Evolutionary conservation across 1,139 yeast species (phyloP).

Genomic region (Taiozyma onychis): DNA sequence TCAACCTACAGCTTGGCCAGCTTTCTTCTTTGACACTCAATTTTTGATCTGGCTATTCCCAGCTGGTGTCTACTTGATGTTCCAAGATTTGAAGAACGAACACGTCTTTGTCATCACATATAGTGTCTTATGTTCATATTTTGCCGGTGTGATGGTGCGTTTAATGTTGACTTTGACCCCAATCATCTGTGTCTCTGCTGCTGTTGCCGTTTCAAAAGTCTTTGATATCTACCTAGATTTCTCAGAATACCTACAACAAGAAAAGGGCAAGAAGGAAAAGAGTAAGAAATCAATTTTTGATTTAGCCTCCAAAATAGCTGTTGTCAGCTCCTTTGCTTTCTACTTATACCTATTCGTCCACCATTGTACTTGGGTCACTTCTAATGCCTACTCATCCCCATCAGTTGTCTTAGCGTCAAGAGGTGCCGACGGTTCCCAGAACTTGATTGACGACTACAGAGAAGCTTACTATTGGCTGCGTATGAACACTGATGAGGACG

Average conservation of each 20-base stretch:
- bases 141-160: conserved; percentile 99
- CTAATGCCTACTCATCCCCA: conserved; percentile 94
- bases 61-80: conserved; percentile 86
- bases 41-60: conserved; percentile 98
- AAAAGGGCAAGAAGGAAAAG: conserved; percentile 8
- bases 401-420: conserved; percentile 90
- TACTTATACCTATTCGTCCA: conserved; percentile 80
- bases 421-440: conserved; percentile 79
- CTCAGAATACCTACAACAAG: conserved; percentile 35
- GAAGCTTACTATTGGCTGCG: conserved; percentile 99
- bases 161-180: conserved; percentile 97
- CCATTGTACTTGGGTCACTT: conserved; percentile 98
- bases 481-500: conserved; percentile 95
- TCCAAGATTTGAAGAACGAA: conserved; percentile 87
- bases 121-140: conserved; percentile 87
- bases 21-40: conserved; percentile 91
- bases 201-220: conserved; percentile 78
- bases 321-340: conserved; percentile 63
- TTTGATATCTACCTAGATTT: conserved; percentile 80
- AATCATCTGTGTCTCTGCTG: conserved; percentile 86
- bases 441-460: conserved; percentile 91
- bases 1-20: conserved; percentile 99
- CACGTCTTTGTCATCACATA: conserved; percentile 90
- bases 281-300: conserved; percentile 29
- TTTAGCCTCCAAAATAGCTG: conserved; percentile 52